These are phyloP conservation scores for Vitis hybrid DNA, from an alignment of 177 flowering plant species.

Conservation along the genomic window DNA sequence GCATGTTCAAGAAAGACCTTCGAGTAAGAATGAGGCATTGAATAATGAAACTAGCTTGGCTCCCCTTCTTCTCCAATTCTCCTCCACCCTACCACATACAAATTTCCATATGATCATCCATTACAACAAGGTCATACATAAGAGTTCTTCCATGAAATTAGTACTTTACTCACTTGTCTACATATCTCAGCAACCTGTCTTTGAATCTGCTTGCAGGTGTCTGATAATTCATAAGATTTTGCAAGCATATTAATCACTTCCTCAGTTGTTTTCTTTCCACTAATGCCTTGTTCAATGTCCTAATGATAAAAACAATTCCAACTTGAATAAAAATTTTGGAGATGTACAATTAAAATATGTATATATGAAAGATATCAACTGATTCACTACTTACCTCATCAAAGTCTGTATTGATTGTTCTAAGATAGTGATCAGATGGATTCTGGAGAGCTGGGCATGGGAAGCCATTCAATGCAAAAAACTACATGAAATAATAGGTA, in stretches of 20 bases:
- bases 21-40: no score
- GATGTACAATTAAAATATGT: no score
- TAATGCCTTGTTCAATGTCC: conserved; percentile 26
- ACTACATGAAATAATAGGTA: conserved; percentile 16
- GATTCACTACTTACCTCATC: no score
- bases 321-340: no score
- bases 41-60: no score
- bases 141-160: no score
- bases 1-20: no score
- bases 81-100: no score
- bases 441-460: conserved; percentile 41
- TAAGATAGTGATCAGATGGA: conserved; percentile 28
- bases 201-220: conserved; percentile 16
- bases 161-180: conserved; percentile 20
- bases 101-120: no score
- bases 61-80: no score
- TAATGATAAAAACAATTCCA: not conserved
- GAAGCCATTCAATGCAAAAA: conserved; percentile 36
- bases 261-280: conserved; percentile 18
- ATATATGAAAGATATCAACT: not conserved
- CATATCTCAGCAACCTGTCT: conserved; percentile 16
- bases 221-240: conserved; percentile 31
- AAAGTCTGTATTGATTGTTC: no score
- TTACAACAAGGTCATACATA: no score
- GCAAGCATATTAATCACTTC: conserved; percentile 30